Conservation (phyloP, 371 early-diverging fungal species). For the Rhizopus arrhizus region DNA sequence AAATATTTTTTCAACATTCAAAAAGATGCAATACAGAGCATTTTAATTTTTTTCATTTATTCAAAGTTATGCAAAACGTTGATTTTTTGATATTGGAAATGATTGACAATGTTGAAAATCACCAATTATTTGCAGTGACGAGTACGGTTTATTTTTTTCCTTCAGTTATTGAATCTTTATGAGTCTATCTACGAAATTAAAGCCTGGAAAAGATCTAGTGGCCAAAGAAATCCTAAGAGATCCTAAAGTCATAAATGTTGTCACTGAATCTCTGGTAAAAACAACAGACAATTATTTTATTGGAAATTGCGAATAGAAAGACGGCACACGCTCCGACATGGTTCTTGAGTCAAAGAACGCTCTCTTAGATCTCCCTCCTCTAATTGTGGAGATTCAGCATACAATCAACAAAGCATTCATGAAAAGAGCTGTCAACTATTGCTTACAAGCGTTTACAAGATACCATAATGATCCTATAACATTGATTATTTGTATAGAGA, state of each 20-base stretch:
- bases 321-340: constrained; percentile 16
- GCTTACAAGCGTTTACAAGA: constrained; percentile 19
- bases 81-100: too few species aligned
- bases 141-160: neutral
- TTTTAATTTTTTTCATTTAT: too few species aligned
- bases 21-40: too few species aligned
- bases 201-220: constrained; percentile 15
- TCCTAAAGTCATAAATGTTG: constrained; percentile 14
- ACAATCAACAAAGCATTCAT: constrained; percentile 10
- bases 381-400: constrained; percentile 20
- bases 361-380: constrained; percentile 17
- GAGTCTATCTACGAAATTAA: constrained; percentile 4
- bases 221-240: constrained; percentile 18
- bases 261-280: constrained; percentile 18
- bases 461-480: constrained; percentile 12
- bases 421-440: constrained; percentile 17
- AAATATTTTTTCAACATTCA: too few species aligned
- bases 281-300: constrained; percentile 15
- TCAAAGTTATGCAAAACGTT: too few species aligned
- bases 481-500: constrained; percentile 13
- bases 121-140: too few species aligned
- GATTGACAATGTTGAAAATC: too few species aligned
- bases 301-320: constrained; percentile 15
- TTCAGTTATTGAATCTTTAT: constrained; percentile 5
- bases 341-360: constrained; percentile 19